These are phyloP conservation scores for Pneumocystis carinii DNA, from an alignment of 1,139 yeast genomes.

Conservation along the genomic window DNA sequence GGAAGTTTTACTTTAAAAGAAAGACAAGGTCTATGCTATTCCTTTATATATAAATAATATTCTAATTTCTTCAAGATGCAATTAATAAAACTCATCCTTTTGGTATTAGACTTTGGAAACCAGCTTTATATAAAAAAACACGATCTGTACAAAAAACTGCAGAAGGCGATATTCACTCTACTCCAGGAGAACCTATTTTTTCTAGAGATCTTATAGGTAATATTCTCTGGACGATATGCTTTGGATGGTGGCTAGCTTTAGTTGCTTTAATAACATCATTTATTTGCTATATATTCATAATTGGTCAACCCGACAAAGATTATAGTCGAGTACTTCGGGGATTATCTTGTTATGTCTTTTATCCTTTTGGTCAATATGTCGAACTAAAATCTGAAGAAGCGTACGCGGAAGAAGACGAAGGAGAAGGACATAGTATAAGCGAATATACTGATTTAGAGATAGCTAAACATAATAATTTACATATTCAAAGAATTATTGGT, in stretches of 20 bases:
- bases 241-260: conserved; percentile 13
- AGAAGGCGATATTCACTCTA: conserved; percentile 83
- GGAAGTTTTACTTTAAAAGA: conserved; percentile 3
- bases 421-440: conserved; percentile 70
- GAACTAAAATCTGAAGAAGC: conserved; percentile 63
- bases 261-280: conserved; percentile 35
- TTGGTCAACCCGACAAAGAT: conserved; percentile 30
- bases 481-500: neutral
- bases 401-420: conserved; percentile 71
- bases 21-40: neutral
- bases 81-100: conserved; percentile 94
- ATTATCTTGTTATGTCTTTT: conserved; percentile 55
- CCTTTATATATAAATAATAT: neutral
- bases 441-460: conserved; percentile 36
- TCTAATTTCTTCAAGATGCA: conserved; percentile 50
- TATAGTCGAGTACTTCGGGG: conserved; percentile 51
- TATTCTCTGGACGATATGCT: conserved; percentile 11
- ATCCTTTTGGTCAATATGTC: conserved; percentile 85
- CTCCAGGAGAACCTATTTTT: conserved; percentile 45
- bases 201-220: conserved; percentile 16
- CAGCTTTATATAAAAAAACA: conserved; percentile 82
- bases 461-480: neutral
- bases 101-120: conserved; percentile 97
- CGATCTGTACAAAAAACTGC: conserved; percentile 88
- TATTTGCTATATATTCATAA: conserved; percentile 22